Evolutionary conservation across 148 eudicot genomes (phyloP).

Genomic region (Silene latifolia): DNA sequence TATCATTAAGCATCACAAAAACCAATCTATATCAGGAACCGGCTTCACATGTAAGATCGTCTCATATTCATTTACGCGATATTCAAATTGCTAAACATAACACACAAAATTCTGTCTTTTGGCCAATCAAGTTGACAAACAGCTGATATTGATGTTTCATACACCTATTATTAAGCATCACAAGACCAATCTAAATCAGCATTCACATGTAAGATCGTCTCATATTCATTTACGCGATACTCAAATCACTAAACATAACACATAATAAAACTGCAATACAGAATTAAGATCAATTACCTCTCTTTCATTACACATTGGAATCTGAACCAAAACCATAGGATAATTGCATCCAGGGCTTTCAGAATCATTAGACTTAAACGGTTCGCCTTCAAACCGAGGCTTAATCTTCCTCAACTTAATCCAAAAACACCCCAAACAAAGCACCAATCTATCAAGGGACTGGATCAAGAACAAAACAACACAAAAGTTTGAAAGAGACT

Average conservation of each 20-base stretch:
- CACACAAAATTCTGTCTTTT: too few species aligned
- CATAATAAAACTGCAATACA: neutral
- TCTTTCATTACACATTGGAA: conserved; percentile 58
- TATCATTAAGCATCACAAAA: conserved; percentile 15
- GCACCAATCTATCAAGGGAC: conserved; percentile 44
- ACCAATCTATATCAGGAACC: neutral
- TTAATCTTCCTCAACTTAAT: conserved; percentile 46
- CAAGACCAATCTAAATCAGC: too few species aligned
- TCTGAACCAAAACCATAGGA: conserved; percentile 64
- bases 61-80: too few species aligned
- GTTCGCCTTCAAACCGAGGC: conserved; percentile 36
- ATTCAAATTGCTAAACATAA: too few species aligned
- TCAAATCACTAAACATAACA: neutral
- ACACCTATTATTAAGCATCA: too few species aligned
- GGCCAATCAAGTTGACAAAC: too few species aligned
- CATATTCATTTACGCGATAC: too few species aligned
- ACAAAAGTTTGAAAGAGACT: conserved; percentile 40
- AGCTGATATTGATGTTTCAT: too few species aligned
- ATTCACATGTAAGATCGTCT: too few species aligned
- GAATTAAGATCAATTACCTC: conserved; percentile 30
- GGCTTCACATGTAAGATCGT: too few species aligned
- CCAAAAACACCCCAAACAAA: conserved; percentile 59
- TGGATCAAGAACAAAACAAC: conserved; percentile 53
- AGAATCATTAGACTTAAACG: conserved; percentile 33
- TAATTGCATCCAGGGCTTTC: conserved; percentile 36